phyloP scores from a whole-genome alignment of 1,284 basidiomycete genomes.

The Apiotrichum domesticum region DNA sequence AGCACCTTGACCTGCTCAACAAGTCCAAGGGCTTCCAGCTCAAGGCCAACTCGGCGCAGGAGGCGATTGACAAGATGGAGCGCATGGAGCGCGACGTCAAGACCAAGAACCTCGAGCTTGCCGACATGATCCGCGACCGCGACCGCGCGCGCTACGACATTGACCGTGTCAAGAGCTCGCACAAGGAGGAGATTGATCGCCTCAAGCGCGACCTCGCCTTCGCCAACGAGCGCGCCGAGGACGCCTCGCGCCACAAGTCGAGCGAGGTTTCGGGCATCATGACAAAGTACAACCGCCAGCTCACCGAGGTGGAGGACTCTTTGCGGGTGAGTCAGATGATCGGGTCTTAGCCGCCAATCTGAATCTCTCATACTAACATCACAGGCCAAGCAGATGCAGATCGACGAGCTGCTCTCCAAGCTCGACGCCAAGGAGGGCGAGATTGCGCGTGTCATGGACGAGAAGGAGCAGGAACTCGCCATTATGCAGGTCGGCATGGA shows the following conservation, averaged over 20 bases:
- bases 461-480: conserved; percentile 94
- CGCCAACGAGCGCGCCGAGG: conserved; percentile 97
- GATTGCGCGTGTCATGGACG: conserved; percentile 74
- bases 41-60: conserved; percentile 96
- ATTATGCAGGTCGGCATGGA: conserved; percentile 98
- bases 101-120: conserved; percentile 94
- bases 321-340: conserved; percentile 59
- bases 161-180: conserved; percentile 88
- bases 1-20: conserved; percentile 93
- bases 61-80: conserved; percentile 99
- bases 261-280: conserved; percentile 86
- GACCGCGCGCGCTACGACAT: conserved; percentile 94
- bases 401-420: conserved; percentile 79
- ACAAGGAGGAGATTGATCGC: conserved; percentile 94
- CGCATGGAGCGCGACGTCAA: conserved; percentile 98
- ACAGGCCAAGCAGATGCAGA: conserved; percentile 86
- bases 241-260: conserved; percentile 83
- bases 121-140: conserved; percentile 97
- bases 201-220: conserved; percentile 88
- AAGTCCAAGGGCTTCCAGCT: conserved; percentile 98
- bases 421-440: conserved; percentile 69
- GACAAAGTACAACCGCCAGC: conserved; percentile 90
- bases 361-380: neutral
- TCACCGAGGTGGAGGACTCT: conserved; percentile 91
- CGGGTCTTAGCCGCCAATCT: conserved; percentile 9